Evolutionary conservation across 2,329 filamentous ascomycete genomes (phyloP).

Genomic region (Pseudodiploospora longispora): DNA sequence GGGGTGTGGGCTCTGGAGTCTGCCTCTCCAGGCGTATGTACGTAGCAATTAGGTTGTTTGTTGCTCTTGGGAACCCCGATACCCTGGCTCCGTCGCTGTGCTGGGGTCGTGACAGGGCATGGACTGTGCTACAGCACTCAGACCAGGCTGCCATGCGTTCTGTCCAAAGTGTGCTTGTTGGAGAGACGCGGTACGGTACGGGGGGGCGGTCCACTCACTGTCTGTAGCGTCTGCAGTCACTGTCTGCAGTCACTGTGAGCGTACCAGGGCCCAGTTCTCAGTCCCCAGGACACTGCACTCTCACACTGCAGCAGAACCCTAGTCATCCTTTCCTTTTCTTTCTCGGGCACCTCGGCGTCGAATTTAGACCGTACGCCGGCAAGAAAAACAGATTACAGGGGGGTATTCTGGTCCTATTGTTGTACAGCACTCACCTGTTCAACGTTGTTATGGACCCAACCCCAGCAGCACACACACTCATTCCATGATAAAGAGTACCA

Average conservation of each 20-base stretch:
- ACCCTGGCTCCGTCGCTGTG: constrained; percentile 1
- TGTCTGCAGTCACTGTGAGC: not conserved
- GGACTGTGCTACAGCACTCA: constrained; percentile 1
- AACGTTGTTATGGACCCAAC: too few species aligned
- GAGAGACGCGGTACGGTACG: too few species aligned
- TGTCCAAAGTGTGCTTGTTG: not conserved
- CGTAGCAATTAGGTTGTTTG: too few species aligned
- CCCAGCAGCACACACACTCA: too few species aligned
- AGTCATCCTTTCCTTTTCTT: not conserved
- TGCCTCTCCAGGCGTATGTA: too few species aligned
- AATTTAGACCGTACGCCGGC: constrained; percentile 3
- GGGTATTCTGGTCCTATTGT: too few species aligned
- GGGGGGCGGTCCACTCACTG: constrained; percentile 1
- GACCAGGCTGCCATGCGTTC: constrained; percentile 2
- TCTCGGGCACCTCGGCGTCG: constrained; percentile 4
- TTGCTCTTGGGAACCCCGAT: constrained; percentile 3
- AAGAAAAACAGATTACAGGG: not conserved
- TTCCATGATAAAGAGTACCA: too few species aligned
- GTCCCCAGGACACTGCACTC: too few species aligned
- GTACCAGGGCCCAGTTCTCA: too few species aligned
- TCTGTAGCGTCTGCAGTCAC: not conserved
- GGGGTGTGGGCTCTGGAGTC: not conserved
- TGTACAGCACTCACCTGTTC: too few species aligned
- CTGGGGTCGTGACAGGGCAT: not conserved
- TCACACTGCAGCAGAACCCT: too few species aligned